These are phyloP conservation scores for Knufia fluminis DNA, from an alignment of 2,329 filamentous ascomycete species.

Conservation along the genomic window DNA sequence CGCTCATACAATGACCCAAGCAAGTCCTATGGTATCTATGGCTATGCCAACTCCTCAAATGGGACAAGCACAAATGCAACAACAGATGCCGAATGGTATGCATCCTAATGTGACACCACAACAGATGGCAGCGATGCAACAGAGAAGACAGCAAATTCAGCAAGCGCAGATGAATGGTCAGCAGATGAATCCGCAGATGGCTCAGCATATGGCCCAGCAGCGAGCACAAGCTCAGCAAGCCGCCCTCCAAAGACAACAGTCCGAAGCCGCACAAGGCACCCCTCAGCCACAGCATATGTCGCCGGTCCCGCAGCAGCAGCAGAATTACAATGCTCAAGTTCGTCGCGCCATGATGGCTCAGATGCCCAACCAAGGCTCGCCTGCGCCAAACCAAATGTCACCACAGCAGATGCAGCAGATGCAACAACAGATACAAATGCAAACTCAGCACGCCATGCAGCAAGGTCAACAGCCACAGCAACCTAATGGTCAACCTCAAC, in stretches of 20 bases:
- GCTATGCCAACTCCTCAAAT: constrained; percentile 38
- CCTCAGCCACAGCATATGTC: constrained; percentile 21
- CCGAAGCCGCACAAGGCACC: constrained; percentile 16
- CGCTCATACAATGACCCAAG: constrained; percentile 37
- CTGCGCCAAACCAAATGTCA: constrained; percentile 19
- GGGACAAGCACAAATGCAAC: constrained; percentile 33
- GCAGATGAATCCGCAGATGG: constrained; percentile 30
- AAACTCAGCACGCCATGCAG: constrained; percentile 14
- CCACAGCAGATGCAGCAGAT: constrained; percentile 19
- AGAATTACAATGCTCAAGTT: constrained; percentile 19
- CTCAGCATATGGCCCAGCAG: constrained; percentile 27
- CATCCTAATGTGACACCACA: constrained; percentile 31
- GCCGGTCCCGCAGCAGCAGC: constrained; percentile 19
- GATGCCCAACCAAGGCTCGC: constrained; percentile 14
- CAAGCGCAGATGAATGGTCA: constrained; percentile 35
- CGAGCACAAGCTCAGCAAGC: constrained; percentile 24
- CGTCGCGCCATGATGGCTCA: constrained; percentile 15
- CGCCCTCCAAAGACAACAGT: constrained; percentile 22
- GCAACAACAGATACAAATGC: constrained; percentile 13
- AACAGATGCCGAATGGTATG: constrained; percentile 32
- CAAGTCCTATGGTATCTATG: constrained; percentile 35
- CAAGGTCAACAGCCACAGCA: constrained; percentile 15
- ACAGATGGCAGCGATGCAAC: constrained; percentile 31
- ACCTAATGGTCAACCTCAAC: constrained; percentile 5
- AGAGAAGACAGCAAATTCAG: constrained; percentile 30